These are phyloP conservation scores for Crithidia expoeki DNA, from an alignment of 208 protist genomes.

Conservation along the genomic window DNA sequence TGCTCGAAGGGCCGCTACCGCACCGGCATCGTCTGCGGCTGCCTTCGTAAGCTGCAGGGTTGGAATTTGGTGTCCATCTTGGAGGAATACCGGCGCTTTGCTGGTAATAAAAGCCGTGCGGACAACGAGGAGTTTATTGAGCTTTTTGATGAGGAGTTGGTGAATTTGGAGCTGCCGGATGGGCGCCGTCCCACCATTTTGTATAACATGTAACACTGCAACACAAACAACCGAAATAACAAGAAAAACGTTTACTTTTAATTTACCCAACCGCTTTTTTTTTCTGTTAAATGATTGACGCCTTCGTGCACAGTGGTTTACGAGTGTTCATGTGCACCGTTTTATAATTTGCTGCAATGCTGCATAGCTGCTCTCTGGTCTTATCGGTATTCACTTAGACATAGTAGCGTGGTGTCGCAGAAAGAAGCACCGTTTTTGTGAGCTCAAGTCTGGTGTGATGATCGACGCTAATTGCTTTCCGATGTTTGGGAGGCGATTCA, in stretches of 20 bases:
- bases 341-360: neutral
- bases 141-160: slow-evolving; percentile 98
- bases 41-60: slow-evolving; percentile 96
- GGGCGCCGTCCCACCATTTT: slow-evolving; percentile 74
- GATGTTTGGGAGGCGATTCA: too few species aligned
- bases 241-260: neutral
- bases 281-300: too few species aligned
- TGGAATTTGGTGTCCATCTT: slow-evolving; percentile 98
- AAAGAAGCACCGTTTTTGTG: too few species aligned
- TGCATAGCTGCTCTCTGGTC: too few species aligned
- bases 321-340: too few species aligned
- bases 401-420: too few species aligned
- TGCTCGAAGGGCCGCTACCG: slow-evolving; percentile 97
- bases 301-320: too few species aligned
- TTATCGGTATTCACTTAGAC: too few species aligned
- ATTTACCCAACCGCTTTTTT: neutral
- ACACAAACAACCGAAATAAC: neutral
- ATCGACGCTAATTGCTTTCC: too few species aligned
- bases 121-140: slow-evolving; percentile 99
- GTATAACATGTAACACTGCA: slow-evolving; percentile 36
- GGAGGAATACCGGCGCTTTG: slow-evolving; percentile 97
- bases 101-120: slow-evolving; percentile 90
- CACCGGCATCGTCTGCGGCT: slow-evolving; percentile 97
- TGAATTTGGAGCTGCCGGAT: slow-evolving; percentile 77
- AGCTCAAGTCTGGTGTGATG: too few species aligned